A percentile compares a stretch with the other conserved stretches of the same genome.
These are phyloP conservation scores for Paraglomus brasilianum DNA, from an alignment of 192 early-diverging fungal genomes.

Conservation along the genomic window DNA sequence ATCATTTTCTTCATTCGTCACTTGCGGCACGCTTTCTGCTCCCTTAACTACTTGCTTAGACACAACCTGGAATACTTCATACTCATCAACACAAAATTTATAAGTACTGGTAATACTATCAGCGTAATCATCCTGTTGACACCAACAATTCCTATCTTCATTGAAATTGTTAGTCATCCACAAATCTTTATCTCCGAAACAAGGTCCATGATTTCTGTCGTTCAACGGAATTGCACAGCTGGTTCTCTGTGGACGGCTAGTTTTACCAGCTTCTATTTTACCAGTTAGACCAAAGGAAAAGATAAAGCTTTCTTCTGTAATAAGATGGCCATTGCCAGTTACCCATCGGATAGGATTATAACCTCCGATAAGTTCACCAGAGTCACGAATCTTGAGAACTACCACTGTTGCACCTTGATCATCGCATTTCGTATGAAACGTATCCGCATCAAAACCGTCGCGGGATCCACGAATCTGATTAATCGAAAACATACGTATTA, in stretches of 20 bases:
- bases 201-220: constrained; percentile 1
- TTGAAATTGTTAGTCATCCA: constrained; percentile 17
- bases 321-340: not conserved
- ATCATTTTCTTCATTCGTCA: too few species aligned
- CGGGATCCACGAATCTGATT: not conserved
- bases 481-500: not conserved
- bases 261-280: not conserved
- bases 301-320: not conserved
- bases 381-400: not conserved
- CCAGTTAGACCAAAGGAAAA: constrained; percentile 16
- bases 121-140: constrained; percentile 10
- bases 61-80: constrained; percentile 25
- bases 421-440: constrained; percentile 19
- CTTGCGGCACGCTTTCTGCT: too few species aligned
- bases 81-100: constrained; percentile 18
- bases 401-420: constrained; percentile 1
- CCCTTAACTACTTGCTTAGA: too few species aligned
- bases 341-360: constrained; percentile 28
- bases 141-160: too few species aligned
- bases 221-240: not conserved
- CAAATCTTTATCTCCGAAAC: constrained; percentile 17
- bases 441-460: not conserved
- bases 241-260: not conserved
- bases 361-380: constrained; percentile 10
- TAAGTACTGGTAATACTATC: not conserved